Conservation (phyloP, 169 alveolate genomes). For the Babesia caballi region DNA sequence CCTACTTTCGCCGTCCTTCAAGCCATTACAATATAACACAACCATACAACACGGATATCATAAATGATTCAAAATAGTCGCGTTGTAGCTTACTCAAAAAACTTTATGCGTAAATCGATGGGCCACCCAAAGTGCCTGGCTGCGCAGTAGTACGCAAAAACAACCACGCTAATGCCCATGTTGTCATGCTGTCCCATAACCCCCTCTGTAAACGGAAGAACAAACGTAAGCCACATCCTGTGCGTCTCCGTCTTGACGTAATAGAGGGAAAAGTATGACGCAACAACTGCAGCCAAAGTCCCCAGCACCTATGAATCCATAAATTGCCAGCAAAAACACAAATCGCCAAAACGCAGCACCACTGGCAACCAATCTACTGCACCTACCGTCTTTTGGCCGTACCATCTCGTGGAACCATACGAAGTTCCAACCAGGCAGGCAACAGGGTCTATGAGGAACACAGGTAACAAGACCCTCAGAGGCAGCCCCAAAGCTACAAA, state of each 20-base stretch:
- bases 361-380: neutral
- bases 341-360: neutral
- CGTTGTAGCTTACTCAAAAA: neutral
- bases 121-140: slow-evolving; percentile 2
- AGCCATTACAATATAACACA: no score
- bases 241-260: slow-evolving; percentile 17
- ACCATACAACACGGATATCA: no score
- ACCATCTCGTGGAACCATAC: slow-evolving; percentile 20
- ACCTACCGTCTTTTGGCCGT: slow-evolving; percentile 56
- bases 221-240: slow-evolving; percentile 11
- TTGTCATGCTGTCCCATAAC: slow-evolving; percentile 30
- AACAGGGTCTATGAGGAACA: slow-evolving; percentile 57
- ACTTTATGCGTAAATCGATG: neutral
- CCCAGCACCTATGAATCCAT: slow-evolving; percentile 27
- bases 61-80: no score
- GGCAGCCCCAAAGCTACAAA: slow-evolving; percentile 20
- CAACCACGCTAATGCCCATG: slow-evolving; percentile 28
- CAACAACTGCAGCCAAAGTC: slow-evolving; percentile 26
- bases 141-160: slow-evolving; percentile 14
- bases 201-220: slow-evolving; percentile 35
- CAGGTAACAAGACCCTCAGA: slow-evolving; percentile 39
- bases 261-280: slow-evolving; percentile 22
- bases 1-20: no score
- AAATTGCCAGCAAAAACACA: neutral
- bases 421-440: slow-evolving; percentile 38